A percentile compares a stretch with the other conserved stretches of the same genome.
Evolutionary conservation across 495 filamentous ascomycete genomes (phyloP).

Genomic region (Margaritispora aquatica): DNA sequence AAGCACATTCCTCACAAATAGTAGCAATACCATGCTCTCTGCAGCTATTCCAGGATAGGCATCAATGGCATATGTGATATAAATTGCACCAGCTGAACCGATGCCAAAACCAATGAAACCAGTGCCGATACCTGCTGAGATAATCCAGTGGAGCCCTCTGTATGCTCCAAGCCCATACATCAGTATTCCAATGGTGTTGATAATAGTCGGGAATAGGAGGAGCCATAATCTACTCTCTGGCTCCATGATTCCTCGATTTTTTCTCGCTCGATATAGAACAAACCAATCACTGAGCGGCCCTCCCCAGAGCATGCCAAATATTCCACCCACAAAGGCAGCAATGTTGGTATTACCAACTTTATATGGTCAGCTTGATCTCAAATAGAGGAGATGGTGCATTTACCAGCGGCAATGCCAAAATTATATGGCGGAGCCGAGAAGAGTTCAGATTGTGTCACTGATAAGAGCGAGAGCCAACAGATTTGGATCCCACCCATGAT

Average conservation of each 20-base stretch:
- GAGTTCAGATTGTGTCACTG: conserved; percentile 29
- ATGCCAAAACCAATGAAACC: conserved; percentile 15
- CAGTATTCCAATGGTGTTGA: conserved; percentile 8
- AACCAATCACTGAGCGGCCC: conserved; percentile 36
- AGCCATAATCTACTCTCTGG: conserved; percentile 26
- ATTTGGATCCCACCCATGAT: conserved; percentile 32
- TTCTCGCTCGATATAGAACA: conserved; percentile 31
- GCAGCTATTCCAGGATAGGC: conserved; percentile 7
- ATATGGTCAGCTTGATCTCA: not conserved
- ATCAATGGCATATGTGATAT: conserved; percentile 12
- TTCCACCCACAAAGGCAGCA: conserved; percentile 33
- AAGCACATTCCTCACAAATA: conserved; percentile 8
- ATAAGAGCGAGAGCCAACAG: conserved; percentile 33
- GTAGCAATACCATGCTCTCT: conserved; percentile 10
- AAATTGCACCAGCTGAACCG: conserved; percentile 8
- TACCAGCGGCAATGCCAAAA: conserved; percentile 27
- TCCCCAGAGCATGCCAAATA: conserved; percentile 32
- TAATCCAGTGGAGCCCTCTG: conserved; percentile 1
- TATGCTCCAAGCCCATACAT: conserved; percentile 16
- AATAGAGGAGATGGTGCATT: not conserved
- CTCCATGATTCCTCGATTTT: conserved; percentile 38
- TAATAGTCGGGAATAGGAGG: conserved; percentile 1
- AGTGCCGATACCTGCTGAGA: conserved; percentile 9
- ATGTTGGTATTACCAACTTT: conserved; percentile 34
- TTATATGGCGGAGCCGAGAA: conserved; percentile 34